Evolutionary conservation across 2,329 filamentous ascomycete genomes (phyloP).

Genomic region (Dactylellina cionopaga): DNA sequence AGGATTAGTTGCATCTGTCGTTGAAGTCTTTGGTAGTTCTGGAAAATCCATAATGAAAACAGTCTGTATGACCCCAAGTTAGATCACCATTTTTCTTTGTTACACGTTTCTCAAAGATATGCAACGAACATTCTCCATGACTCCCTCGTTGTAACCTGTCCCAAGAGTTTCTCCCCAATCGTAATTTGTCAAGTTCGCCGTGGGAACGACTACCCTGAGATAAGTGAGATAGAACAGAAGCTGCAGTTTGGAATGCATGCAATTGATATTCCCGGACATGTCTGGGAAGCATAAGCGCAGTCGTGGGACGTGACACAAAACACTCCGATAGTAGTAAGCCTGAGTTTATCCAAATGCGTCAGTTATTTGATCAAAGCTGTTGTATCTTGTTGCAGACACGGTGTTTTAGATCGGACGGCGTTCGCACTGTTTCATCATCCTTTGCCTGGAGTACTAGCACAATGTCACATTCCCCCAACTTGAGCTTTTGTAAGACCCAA

Average conservation of each 20-base stretch:
- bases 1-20: slow-evolving; percentile 35
- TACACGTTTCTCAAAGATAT: slow-evolving; percentile 40
- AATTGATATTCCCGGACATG: slow-evolving; percentile 75
- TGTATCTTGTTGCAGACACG: slow-evolving; percentile 30
- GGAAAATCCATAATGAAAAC: slow-evolving; percentile 95
- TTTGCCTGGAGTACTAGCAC: slow-evolving; percentile 71
- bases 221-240: slow-evolving; percentile 80
- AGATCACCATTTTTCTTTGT: slow-evolving; percentile 30
- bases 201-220: slow-evolving; percentile 83
- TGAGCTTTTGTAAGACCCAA: slow-evolving; percentile 79
- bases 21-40: slow-evolving; percentile 61
- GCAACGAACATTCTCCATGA: slow-evolving; percentile 80
- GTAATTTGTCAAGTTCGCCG: slow-evolving; percentile 82
- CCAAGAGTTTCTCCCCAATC: slow-evolving; percentile 82
- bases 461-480: slow-evolving; percentile 66
- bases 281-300: slow-evolving; percentile 81
- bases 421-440: slow-evolving; percentile 62
- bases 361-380: slow-evolving; percentile 12
- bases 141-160: slow-evolving; percentile 62
- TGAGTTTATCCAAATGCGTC: slow-evolving; percentile 55
- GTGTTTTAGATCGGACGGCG: slow-evolving; percentile 9
- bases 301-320: slow-evolving; percentile 63
- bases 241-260: slow-evolving; percentile 96
- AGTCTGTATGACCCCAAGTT: slow-evolving; percentile 64
- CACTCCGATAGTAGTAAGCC: slow-evolving; percentile 60